Evolutionary conservation across 306 rosid species (phyloP).

Genomic region (Sechiopsis laciniata): DNA sequence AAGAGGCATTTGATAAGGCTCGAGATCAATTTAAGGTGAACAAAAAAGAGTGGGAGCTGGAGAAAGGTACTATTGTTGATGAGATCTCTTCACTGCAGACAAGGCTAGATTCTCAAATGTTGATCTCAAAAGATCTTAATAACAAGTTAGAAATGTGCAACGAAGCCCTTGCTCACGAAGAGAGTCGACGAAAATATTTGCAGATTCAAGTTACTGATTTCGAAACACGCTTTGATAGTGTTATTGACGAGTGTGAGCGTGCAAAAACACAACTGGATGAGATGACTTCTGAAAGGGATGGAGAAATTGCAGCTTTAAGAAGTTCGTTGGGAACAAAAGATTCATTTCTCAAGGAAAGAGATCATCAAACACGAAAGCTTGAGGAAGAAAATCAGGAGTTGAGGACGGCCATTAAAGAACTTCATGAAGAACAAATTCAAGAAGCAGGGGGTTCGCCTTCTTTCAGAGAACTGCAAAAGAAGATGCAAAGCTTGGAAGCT

Average conservation of each 20-base stretch:
- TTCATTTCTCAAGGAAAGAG: conserved; percentile 46
- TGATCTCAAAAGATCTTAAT: conserved; percentile 50
- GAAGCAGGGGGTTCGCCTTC: conserved; percentile 58
- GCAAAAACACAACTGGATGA: conserved; percentile 37
- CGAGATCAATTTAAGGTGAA: conserved; percentile 37
- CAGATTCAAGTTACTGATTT: conserved; percentile 60
- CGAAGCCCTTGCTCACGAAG: conserved; percentile 69
- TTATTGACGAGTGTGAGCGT: conserved; percentile 35
- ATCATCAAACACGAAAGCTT: conserved; percentile 46
- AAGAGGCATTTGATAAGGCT: conserved; percentile 59
- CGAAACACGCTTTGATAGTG: conserved; percentile 32
- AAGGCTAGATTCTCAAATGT: conserved; percentile 54
- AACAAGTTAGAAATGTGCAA: conserved; percentile 43
- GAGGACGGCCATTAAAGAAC: conserved; percentile 43
- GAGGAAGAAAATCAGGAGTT: conserved; percentile 66
- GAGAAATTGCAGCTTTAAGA: conserved; percentile 56
- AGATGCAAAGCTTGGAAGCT: conserved; percentile 48
- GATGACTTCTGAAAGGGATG: conserved; percentile 41
- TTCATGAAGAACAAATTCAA: conserved; percentile 75
- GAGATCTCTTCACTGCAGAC: conserved; percentile 54
- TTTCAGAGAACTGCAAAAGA: conserved; percentile 51
- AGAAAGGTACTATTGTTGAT: conserved; percentile 50
- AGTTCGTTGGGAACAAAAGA: conserved; percentile 49
- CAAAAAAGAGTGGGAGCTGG: conserved; percentile 60
- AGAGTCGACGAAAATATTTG: conserved; percentile 53